Base-by-base conservation (phyloP, 352 stramenopile species). In the Globisporangium megalacanthum region DNA sequence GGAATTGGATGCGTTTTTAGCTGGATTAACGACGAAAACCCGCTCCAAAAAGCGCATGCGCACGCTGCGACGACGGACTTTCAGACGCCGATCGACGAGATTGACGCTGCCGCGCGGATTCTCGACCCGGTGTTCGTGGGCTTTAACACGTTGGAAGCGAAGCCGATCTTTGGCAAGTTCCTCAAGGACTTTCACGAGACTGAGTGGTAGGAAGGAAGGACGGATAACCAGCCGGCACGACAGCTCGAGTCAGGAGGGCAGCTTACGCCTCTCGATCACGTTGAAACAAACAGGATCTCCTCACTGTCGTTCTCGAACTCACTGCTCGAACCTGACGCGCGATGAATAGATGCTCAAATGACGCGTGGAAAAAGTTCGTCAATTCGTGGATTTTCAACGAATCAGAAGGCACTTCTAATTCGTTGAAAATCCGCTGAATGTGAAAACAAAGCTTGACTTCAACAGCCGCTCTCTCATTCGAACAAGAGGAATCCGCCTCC, bases 1-100 rank as follows among this genome's bases (percentile, higher is more conserved):
- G 60, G 35, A 25, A 29, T 29, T 4, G 33, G 29, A 20, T 31
- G 33, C 17, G 49, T 4, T 4, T 57, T 42, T 56, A 90, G 84
- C 61, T 99, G 96, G 96, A 98, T 99, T 75, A 99, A 99, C 73
- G 95, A 98, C 72, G 96, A 99, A 68, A 98, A 98, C 77, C 96
- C 96, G 42, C 64, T 98, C 35, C 83, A 97, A 55, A 95, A 96
- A 69, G 95, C 95, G 6, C 89, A 92, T 51, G 93, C 94, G 41
- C 94, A 97, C 60, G 92, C 92, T 0, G 62, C 88, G 52, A 86
- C 71, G 13, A 95, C 97, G 72, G 76, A 97, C 53, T 99, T 99
- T 75, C 95, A 95, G 80, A 99, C 95, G 31, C 96, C 96, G 7
- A 98, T 99, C 63, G 96, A 99, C 75, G 96, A 99, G 75, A 88